Evolutionary conservation across 495 filamentous ascomycete genomes (phyloP), one percentile per base, ranked within the genome.

Genomic region (Penicillium bialowiezense): DNA sequence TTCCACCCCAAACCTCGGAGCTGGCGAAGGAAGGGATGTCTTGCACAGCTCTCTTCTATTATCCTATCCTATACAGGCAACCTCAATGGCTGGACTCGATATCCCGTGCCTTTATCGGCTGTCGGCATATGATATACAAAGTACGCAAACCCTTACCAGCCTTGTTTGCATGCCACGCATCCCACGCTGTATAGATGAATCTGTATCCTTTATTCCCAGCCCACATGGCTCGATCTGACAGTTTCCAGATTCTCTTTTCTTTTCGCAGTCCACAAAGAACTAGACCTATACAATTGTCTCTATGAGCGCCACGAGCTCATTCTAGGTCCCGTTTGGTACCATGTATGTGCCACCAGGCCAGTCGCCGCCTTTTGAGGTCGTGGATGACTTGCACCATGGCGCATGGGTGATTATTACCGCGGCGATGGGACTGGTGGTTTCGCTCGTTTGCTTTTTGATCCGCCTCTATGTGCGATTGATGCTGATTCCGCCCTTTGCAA

Each of bases 371-470:
- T 72, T 72, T 34, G 62, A 70, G 56, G 67, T 70, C 18, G 60
- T 72, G 10, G 69, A 72, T 38, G 64, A 68, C 14, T 44, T 51
- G 18, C 69, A 77, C 50, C 72, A 75, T 54, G 62, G 65, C 17
- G 74, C 68, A 12, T 68, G 68, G 58, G 50, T 77, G 1, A 72
- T 80, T 24, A 80, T 82, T 36, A 65, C 63, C 1, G 68, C 68
- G 6, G 73, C 75, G 1, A 53, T 79, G 2, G 66, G 73, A 3
- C 64, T 82, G 18, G 71, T 75, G 20, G 64, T 80, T n/a, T 63
- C 74, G 10, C 34, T 80, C 5, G 65, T 67, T 6, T 68, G 65
- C 46, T 63, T 74, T 14, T 43, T 70, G 14, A 76, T 78, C 29
- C 67, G 75, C 23, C 55, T 74, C 0, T 79, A 73, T 56, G 68